Base-by-base conservation (phyloP, 441 rosid genomes). In the Macaranga tanarius region DNA sequence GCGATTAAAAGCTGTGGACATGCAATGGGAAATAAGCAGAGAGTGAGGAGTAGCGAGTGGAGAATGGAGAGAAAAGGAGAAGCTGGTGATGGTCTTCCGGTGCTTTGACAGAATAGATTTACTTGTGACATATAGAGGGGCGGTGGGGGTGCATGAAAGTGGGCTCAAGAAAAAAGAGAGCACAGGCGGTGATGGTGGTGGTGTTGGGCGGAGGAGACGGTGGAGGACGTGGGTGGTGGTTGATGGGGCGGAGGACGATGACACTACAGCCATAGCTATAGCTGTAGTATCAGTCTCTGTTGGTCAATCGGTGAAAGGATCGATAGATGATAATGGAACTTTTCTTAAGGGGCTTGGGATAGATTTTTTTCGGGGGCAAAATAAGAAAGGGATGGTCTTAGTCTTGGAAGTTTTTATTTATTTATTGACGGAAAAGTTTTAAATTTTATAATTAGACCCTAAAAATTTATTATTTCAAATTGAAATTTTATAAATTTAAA, bases 181-280 rank as follows among this genome's bases (percentile, higher is more conserved):
- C 0, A 74, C 10, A 38, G 80, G 56, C 6, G 77, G 73, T 45
- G 70, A 78, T 34, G 44, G 80, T 5, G 75, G 76, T 10, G 47
- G 72, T 17, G 56, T 25, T 17, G 65, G 68, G 22, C 74, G 54
- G 2, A 71, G 52, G 75, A 73, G 22, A 15, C 73, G 79, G 77
- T 73, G 75, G 69, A 81, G 62, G 69, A 76, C 69, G 63, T 80
- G 80, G 79, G 79, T 72, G 22, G 78, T 69, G 31, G 78, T 63
- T 34, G 65, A 23, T 55, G 70, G 25, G 40, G 52, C 25, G 4
- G 83, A 42, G 10, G 76, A 65, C 44, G 86, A 20, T 22, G 76
- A 65, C 42, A 84, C 71, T 26, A 77, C 88, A 78, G 80, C 88
- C 91, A 81, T 83, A 67, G 34, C 40, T 59, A 6, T 13, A 52